Evolutionary conservation across 441 rosid species (phyloP), one percentile per base, ranked within the genome.

Genomic region (Biscutella laevigata): DNA sequence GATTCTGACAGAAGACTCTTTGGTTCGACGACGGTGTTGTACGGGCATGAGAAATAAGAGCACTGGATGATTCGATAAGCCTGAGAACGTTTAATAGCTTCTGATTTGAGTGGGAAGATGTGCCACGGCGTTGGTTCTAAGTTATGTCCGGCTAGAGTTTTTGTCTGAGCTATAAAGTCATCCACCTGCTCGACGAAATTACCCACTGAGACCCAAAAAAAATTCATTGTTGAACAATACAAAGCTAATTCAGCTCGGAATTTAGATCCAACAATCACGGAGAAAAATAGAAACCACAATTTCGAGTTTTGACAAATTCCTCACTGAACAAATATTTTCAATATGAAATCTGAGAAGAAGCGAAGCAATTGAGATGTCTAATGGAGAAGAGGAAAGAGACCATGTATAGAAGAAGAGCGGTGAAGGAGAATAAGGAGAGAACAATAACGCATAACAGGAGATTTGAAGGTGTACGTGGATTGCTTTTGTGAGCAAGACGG

Each of bases 111-210:
- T 0, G 92, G 87, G 59, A 90, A 90, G 15, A 71, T 8, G 50
- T 86, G 98, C 95, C 98, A 90, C 20, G 98, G 95, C 13, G 95
- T 84, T 19, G 98, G 98, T 30, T 78, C 75, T 39, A 90, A 62
- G 78, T 90, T 90, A 71, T 90, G 95, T 4, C 95, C 98, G 0
- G 76, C 94, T 0, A 84, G 57, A 0, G 98, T 82, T 67, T 79
- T 83, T 20, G 84, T 82, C 39, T 45, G 74, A 4, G 82, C 71
- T 16, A 77, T 79, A 42, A 81, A 77, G 62, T 65, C 70, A 12
- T 73, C 81, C 6, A 71, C 78, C 69, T 64, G 67, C 41, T 59
- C 62, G 42, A 50, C 48, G 48, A 42, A 50, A 61, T 56, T 37
- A 48, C 72, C 2, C 37, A 59, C 1, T 51, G 40, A 52, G 24